Percentiles rank a stretch among this genome's conserved stretches.
phyloP scores from a whole-genome alignment of 129 eudicot genomes.

The Centrapalus pauciflorus region DNA sequence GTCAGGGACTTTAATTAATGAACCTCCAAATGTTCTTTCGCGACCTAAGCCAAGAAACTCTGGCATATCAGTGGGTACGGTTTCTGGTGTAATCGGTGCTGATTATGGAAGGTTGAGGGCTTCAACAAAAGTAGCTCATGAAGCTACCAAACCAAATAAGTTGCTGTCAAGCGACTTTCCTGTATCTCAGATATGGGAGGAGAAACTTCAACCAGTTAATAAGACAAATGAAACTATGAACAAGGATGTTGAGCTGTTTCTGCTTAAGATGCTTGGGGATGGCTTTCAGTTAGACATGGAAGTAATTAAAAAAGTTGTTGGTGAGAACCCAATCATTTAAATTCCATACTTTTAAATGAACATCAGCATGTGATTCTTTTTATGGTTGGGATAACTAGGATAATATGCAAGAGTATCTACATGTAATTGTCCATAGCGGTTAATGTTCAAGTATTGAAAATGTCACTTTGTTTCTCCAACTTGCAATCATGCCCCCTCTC shows the following conservation, averaged over 20 bases:
- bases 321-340: slow-evolving; percentile 26
- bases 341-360: background rate
- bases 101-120: slow-evolving; percentile 42
- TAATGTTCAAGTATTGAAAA: background rate
- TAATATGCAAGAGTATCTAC: background rate
- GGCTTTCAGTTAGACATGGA: slow-evolving; percentile 59
- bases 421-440: background rate
- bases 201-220: slow-evolving; percentile 20
- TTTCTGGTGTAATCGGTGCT: slow-evolving; percentile 52
- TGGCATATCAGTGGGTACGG: slow-evolving; percentile 49
- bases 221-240: slow-evolving; percentile 37
- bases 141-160: slow-evolving; percentile 43
- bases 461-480: background rate
- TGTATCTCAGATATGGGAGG: slow-evolving; percentile 54
- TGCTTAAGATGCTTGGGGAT: slow-evolving; percentile 74
- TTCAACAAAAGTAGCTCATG: slow-evolving; percentile 21
- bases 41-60: slow-evolving; percentile 34
- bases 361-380: background rate
- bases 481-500: background rate
- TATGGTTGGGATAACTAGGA: background rate
- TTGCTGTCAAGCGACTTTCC: slow-evolving; percentile 45
- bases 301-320: slow-evolving; percentile 65
- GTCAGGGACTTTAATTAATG: background rate
- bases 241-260: slow-evolving; percentile 46
- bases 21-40: slow-evolving; percentile 13